These are phyloP conservation scores for Rickenella mellea DNA, from an alignment of 768 basidiomycete genomes.

Conservation along the genomic window DNA sequence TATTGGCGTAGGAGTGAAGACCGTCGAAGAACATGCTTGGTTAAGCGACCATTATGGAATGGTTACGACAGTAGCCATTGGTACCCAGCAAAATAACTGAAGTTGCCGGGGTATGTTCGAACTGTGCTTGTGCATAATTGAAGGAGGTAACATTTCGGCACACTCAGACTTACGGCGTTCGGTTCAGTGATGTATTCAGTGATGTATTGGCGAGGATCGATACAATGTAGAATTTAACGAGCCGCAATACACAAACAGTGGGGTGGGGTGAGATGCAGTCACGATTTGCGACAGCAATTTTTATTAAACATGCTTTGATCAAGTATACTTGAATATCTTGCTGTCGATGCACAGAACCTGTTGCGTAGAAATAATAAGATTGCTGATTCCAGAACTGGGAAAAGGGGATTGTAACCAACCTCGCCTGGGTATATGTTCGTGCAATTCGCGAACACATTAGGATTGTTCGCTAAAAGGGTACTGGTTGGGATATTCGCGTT, in stretches of 20 bases:
- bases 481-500: slow-evolving; percentile 31
- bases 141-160: too few species aligned
- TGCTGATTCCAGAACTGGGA: neutral
- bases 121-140: too few species aligned
- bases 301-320: neutral
- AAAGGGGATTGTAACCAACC: slow-evolving; percentile 24
- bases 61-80: slow-evolving; percentile 28
- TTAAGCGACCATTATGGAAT: slow-evolving; percentile 67
- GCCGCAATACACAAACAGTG: too few species aligned
- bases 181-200: too few species aligned
- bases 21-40: slow-evolving; percentile 31
- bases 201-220: too few species aligned
- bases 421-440: slow-evolving; percentile 50
- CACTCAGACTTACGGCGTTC: too few species aligned
- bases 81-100: too few species aligned
- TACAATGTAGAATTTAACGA: too few species aligned
- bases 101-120: too few species aligned
- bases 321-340: slow-evolving; percentile 2
- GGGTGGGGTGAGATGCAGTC: too few species aligned
- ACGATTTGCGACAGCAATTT: too few species aligned
- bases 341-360: slow-evolving; percentile 12
- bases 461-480: slow-evolving; percentile 53
- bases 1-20: slow-evolving; percentile 48
- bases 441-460: slow-evolving; percentile 44
- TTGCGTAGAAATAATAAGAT: neutral